These are phyloP conservation scores for Colletotrichum tanaceti DNA, from an alignment of 2,329 filamentous ascomycete genomes.

Conservation along the genomic window DNA sequence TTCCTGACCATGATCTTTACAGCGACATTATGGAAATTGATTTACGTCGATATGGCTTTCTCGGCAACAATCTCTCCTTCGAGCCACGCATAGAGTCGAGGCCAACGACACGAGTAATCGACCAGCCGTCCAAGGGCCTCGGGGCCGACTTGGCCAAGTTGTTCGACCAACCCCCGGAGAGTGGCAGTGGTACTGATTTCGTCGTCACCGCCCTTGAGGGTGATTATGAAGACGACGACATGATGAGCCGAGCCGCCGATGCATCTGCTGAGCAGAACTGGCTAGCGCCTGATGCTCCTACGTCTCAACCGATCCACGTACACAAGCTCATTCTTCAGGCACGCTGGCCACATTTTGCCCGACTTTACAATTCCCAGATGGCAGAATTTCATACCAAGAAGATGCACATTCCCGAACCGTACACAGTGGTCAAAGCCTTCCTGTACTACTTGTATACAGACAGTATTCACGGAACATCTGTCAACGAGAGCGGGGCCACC, in stretches of 20 bases:
- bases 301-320: slow-evolving; percentile 89
- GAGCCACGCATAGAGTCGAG: slow-evolving; percentile 64
- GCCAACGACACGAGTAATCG: slow-evolving; percentile 61
- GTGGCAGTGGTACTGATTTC: slow-evolving; percentile 90
- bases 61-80: slow-evolving; percentile 79
- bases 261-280: slow-evolving; percentile 61
- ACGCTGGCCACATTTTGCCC: slow-evolving; percentile 95
- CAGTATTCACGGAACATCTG: slow-evolving; percentile 73
- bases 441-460: slow-evolving; percentile 98
- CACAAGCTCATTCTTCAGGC: slow-evolving; percentile 95
- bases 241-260: slow-evolving; percentile 61
- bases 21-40: slow-evolving; percentile 94
- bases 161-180: slow-evolving; percentile 87
- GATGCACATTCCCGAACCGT: slow-evolving; percentile 98
- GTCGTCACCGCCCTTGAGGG: slow-evolving; percentile 88
- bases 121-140: slow-evolving; percentile 73
- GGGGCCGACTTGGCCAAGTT: slow-evolving; percentile 87
- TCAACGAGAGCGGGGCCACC: slow-evolving; percentile 76
- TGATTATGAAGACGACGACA: slow-evolving; percentile 76
- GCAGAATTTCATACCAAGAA: slow-evolving; percentile 95
- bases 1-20: background rate
- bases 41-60: slow-evolving; percentile 87
- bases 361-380: slow-evolving; percentile 94
- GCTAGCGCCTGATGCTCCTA: slow-evolving; percentile 71
- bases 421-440: slow-evolving; percentile 92